Base-by-base conservation (phyloP, 805 yeast species). In the Nakazawaea sp. region DNA sequence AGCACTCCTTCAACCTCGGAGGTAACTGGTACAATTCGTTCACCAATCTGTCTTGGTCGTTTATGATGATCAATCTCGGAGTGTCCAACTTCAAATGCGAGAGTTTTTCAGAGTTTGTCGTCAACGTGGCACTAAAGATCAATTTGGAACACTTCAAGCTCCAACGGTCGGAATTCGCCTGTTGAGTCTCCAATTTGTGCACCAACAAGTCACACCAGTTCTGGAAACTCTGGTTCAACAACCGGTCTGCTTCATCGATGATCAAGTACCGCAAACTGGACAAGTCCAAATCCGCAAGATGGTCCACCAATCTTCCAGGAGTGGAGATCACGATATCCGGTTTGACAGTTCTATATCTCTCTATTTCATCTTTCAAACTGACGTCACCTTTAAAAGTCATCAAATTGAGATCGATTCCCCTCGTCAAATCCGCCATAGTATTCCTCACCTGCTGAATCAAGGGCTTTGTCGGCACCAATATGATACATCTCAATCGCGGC, bases 401-500 rank as follows among this genome's bases (percentile, higher is more conserved):
- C 2, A 81, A 63, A n/a, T 70, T 66, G 30, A 92, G 55, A 43
- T 73, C 71, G 0, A 89, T 72, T 3, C 95, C 95, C 44, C 66
- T 73, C 2, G 80, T 63, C 19, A 92, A 56, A 21, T 62, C 62
- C 10, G 68, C 63, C 19, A 89, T 48, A 1, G 87, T 84, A 5
- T 70, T 58, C 41, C 75, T 72, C 4, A 92, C 97, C 62, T 92
- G 99, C 41, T 67, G 71, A 18, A 87, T 76, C 52, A 92, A 70
- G 1, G 96, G 90, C 49, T 78, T 80, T 8, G 99, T 92, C 8
- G 99, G 99, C 1, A 90, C 86, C 17, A 92, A 55, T 1, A 92
- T 66, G 4, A 92, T 64, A 27, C 92, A 89, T 35, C 96, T 61
- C 3, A 85, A 56, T 36, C 77, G 64, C 2, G 94, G 89, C 2